phyloP scores from a whole-genome alignment of 192 early-diverging fungal genomes.

The Geosiphon pyriformis region DNA sequence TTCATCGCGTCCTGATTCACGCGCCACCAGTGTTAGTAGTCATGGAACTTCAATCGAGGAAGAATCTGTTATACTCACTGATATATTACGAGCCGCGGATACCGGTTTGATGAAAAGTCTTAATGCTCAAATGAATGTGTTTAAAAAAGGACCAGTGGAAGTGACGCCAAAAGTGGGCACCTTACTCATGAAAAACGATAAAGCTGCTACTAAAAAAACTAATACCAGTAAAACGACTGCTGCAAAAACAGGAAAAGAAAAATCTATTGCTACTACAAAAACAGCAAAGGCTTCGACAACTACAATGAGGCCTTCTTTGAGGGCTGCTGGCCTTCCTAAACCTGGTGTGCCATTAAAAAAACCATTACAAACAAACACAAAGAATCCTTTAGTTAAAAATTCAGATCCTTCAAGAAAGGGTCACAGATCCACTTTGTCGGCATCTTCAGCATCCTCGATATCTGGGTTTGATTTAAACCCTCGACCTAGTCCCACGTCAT shows the following conservation, averaged over 20 bases:
- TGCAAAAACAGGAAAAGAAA: background rate
- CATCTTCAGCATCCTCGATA: constrained; percentile 6
- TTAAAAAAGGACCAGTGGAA: background rate
- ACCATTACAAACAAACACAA: background rate
- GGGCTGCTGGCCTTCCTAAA: background rate
- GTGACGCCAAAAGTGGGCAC: background rate
- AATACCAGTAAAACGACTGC: background rate
- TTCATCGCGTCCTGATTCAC: constrained; percentile 17
- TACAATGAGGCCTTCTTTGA: background rate
- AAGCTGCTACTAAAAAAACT: background rate
- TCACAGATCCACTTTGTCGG: constrained; percentile 1
- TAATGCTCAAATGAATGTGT: constrained; percentile 13
- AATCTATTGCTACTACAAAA: background rate
- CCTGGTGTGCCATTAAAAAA: background rate
- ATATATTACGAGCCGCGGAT: constrained; percentile 12
- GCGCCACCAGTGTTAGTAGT: constrained; percentile 22
- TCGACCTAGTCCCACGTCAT: constrained; percentile 4
- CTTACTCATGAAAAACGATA: background rate
- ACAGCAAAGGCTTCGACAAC: background rate
- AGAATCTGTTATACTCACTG: constrained; percentile 20
- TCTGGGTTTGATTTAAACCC: constrained; percentile 1
- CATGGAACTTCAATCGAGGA: constrained; percentile 23
- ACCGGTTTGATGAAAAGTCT: background rate
- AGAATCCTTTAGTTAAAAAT: background rate
- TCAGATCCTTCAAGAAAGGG: background rate